Evolutionary conservation across 768 basidiomycete species (phyloP).

Genomic region (Thelephora aurantiotincta): DNA sequence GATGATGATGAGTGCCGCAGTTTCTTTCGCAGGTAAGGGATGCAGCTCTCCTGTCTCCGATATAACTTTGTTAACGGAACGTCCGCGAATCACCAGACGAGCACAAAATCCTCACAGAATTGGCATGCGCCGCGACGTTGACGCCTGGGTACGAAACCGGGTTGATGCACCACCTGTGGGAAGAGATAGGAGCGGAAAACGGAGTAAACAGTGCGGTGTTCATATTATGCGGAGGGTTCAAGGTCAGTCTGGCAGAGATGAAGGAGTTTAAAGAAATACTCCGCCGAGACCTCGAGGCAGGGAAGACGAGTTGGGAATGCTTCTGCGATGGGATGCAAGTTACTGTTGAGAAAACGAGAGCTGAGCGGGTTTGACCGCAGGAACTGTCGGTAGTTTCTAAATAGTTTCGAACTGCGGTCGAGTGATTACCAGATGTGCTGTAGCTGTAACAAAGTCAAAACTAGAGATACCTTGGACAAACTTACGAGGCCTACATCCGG

Average conservation of each 20-base stretch:
- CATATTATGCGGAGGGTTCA: constrained; percentile 61
- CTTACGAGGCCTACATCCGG: too few species aligned
- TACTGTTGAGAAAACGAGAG: constrained; percentile 5
- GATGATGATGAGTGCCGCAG: constrained; percentile 46
- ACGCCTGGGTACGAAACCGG: constrained; percentile 44
- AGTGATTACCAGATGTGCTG: too few species aligned
- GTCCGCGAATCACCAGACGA: constrained; percentile 31
- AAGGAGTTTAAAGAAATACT: constrained; percentile 29
- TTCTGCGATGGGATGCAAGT: constrained; percentile 16
- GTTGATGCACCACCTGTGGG: constrained; percentile 37
- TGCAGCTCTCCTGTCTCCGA: not conserved
- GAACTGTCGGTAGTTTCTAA: too few species aligned
- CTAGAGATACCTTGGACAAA: too few species aligned
- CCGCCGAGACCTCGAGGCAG: constrained; percentile 17
- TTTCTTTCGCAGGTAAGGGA: constrained; percentile 41
- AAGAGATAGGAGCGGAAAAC: constrained; percentile 6
- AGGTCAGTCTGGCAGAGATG: constrained; percentile 41
- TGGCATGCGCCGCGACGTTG: constrained; percentile 61
- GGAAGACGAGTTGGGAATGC: not conserved
- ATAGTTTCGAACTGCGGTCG: too few species aligned
- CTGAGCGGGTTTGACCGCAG: not conserved
- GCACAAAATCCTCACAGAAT: constrained; percentile 60
- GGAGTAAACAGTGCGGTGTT: constrained; percentile 33
- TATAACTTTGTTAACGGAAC: too few species aligned
- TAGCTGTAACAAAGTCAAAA: too few species aligned